Evolutionary conservation across 192 early-diverging fungal genomes (phyloP).

Genomic region (Linnemannia hyalina): DNA sequence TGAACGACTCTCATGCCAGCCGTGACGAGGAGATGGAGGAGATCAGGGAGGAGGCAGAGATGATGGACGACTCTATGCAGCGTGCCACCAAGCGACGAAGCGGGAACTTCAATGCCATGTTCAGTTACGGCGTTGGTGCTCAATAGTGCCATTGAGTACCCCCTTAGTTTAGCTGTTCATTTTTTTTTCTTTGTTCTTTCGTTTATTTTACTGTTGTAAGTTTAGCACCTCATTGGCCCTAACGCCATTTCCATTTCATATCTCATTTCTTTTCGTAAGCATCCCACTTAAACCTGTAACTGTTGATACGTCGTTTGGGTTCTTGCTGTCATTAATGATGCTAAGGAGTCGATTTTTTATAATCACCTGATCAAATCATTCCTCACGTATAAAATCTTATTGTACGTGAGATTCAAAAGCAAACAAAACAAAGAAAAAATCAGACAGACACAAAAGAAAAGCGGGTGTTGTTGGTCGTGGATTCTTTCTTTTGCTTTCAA

Average conservation of each 20-base stretch:
- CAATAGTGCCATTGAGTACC: conserved; percentile 18
- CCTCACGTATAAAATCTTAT: neutral
- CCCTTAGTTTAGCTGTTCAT: neutral
- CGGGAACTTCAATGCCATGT: conserved; percentile 28
- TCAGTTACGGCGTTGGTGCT: conserved; percentile 18
- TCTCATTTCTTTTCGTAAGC: neutral
- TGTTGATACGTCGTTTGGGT: too few species aligned
- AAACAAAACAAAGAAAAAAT: conserved; percentile 13
- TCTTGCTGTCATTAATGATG: neutral
- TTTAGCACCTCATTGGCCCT: neutral
- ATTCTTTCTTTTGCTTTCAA: conserved; percentile 46
- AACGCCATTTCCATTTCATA: neutral
- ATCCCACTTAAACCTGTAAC: neutral
- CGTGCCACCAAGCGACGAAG: conserved; percentile 47
- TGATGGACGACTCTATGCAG: conserved; percentile 15
- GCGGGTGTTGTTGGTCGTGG: neutral
- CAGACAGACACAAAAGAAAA: conserved; percentile 15
- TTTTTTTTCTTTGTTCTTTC: neutral
- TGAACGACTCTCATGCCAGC: conserved; percentile 14
- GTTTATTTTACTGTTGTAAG: neutral
- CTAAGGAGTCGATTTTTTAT: neutral
- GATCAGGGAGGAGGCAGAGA: conserved; percentile 34
- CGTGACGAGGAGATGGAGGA: conserved; percentile 38
- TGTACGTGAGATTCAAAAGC: neutral
- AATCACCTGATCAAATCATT: neutral